Evolutionary conservation across 257 asterid species (phyloP), one percentile per base, ranked within the genome.

Genomic region (Nicotiana knightiana): DNA sequence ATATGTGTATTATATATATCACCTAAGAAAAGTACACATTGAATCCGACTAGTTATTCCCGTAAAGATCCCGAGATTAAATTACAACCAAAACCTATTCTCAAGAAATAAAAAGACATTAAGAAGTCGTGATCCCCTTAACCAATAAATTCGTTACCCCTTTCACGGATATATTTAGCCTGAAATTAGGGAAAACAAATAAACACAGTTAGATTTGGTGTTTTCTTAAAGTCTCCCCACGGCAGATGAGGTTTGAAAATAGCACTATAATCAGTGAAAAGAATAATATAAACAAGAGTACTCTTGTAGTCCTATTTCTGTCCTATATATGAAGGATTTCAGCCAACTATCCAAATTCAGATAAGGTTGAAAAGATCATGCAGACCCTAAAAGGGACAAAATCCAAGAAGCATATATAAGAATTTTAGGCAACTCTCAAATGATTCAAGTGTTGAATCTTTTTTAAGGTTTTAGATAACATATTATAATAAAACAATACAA

Each of bases 371-470:
- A 76, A 51, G 54, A 85, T 70, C 82, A 12, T 58, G 67, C 65
- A 79, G 30, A 80, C 77, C 21, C 54, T 32, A 30, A 82, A 71
- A 55, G 86, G 84, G 90, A 87, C 88, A 89, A 79, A 82, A 77
- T 68, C 78, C 18, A 79, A 76, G 79, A 82, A 83, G 81, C 85
- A 57, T 11, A 57, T 10, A 85, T 11, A 84, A 59, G 75, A 61
- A 32, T 79, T 70, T 83, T 67, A 82, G 88, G 86, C 90, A 86
- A 88, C 83, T 61, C 80, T 17, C 86, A 87, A 90, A 90, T 90
- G 91, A 90, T 90, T 84, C 67, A 16, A 79, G 46, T 4, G 65
- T 79, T 71, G 90, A 88, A 84, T 82, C 86, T 78, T 79, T 86
- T 12, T 33, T 70, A 84, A 11, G 79, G 75, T 59, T 80, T 59